Percentiles rank a stretch among this genome's conserved stretches.
Evolutionary conservation across 2,329 filamentous ascomycete species (phyloP).

Genomic region (Coniochaeta prunicola): DNA sequence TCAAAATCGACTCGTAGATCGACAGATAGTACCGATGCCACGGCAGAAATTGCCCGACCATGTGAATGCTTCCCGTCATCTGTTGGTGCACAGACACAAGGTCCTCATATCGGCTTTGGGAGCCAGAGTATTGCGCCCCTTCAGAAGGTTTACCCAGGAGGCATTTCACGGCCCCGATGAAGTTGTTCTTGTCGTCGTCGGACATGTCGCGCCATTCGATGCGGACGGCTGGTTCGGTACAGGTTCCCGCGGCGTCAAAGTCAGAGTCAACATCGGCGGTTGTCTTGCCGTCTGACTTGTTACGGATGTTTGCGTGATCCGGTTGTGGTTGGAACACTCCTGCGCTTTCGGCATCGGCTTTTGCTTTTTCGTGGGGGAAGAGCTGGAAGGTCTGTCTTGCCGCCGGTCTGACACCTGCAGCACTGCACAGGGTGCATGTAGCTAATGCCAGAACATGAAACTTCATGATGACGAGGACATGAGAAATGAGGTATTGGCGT

Average conservation of each 20-base stretch:
- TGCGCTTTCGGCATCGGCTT: background rate
- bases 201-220: conserved; percentile 20
- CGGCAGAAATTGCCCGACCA: conserved; percentile 26
- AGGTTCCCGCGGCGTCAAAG: background rate
- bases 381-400: background rate
- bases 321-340: background rate
- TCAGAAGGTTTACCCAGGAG: conserved; percentile 21
- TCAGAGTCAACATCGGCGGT: background rate
- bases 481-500: background rate
- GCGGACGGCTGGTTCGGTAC: background rate
- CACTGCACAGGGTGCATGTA: background rate
- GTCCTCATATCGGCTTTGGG: conserved; percentile 27
- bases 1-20: conserved; percentile 27
- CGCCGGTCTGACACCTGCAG: background rate
- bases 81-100: conserved; percentile 28
- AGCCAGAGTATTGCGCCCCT: conserved; percentile 11
- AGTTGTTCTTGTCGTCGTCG: conserved; percentile 19
- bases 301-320: background rate
- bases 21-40: conserved; percentile 32
- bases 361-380: background rate
- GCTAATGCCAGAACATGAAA: background rate
- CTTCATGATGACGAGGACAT: background rate
- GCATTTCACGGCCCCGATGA: conserved; percentile 25
- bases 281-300: background rate
- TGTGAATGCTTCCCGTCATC: conserved; percentile 23